Conservation (phyloP, 257 asterid species). For the Lycium barbarum region DNA sequence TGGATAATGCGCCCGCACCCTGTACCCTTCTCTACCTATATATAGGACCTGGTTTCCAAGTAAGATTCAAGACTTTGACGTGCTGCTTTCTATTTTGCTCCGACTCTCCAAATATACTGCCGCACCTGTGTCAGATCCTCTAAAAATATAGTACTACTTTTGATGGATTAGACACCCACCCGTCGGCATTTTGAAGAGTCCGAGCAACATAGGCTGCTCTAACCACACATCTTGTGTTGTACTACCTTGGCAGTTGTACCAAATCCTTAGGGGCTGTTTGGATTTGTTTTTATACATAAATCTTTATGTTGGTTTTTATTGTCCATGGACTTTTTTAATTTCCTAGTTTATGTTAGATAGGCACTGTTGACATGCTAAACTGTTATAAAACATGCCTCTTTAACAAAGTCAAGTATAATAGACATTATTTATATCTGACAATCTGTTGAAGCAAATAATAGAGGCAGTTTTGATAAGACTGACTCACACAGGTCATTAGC, state of each 20-base stretch:
- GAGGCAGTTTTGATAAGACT: constrained; percentile 22
- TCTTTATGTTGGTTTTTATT: no score
- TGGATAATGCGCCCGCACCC: neutral
- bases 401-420: neutral
- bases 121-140: neutral
- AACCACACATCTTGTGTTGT: neutral
- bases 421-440: constrained; percentile 23
- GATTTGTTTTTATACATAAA: neutral
- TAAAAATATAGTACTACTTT: neutral
- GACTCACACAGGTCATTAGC: constrained; percentile 22
- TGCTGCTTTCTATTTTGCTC: neutral
- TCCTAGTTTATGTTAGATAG: neutral
- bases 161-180: neutral
- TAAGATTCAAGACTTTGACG: neutral
- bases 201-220: neutral
- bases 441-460: neutral
- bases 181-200: neutral
- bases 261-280: neutral
- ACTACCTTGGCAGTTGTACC: neutral
- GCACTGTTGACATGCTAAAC: neutral
- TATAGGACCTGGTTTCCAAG: neutral
- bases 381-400: neutral
- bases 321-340: neutral
- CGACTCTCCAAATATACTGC: neutral
- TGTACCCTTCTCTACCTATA: neutral